A percentile compares a stretch with the other conserved stretches of the same genome.
Conservation (phyloP, 768 basidiomycete species). For the Mycena floridula region DNA sequence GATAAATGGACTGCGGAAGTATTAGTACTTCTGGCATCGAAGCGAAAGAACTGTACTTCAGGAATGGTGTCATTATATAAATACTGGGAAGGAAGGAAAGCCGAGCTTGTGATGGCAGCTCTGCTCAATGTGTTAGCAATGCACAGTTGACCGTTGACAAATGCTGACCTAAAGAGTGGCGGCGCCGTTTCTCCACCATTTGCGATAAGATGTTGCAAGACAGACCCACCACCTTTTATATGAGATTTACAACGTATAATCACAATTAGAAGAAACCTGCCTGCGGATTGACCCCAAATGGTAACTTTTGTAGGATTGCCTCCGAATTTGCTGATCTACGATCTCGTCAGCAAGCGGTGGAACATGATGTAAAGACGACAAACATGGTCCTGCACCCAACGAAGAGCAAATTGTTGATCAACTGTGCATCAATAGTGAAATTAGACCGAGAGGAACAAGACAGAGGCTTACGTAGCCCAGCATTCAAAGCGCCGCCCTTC, state of each 20-base stretch:
- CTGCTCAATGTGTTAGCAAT: no score
- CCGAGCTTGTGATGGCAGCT: conserved; percentile 28
- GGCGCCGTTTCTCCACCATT: conserved; percentile 25
- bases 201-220: conserved; percentile 27
- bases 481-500: conserved; percentile 23
- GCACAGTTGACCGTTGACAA: no score
- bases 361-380: neutral
- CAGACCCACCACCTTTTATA: conserved; percentile 28
- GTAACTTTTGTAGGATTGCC: conserved; percentile 25
- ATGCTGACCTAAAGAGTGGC: conserved; percentile 24
- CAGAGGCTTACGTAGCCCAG: conserved; percentile 23
- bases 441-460: no score
- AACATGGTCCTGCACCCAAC: conserved; percentile 30
- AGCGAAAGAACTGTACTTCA: conserved; percentile 12
- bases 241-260: no score
- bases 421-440: no score
- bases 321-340: conserved; percentile 24
- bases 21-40: conserved; percentile 13
- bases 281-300: conserved; percentile 29
- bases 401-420: conserved; percentile 26
- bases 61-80: conserved; percentile 24
- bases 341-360: conserved; percentile 8
- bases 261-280: no score
- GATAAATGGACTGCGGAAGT: conserved; percentile 10
- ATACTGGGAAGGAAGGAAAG: conserved; percentile 27